These are phyloP conservation scores for Trichoderma sp. DNA, from an alignment of 2,329 filamentous ascomycete genomes.

Conservation along the genomic window DNA sequence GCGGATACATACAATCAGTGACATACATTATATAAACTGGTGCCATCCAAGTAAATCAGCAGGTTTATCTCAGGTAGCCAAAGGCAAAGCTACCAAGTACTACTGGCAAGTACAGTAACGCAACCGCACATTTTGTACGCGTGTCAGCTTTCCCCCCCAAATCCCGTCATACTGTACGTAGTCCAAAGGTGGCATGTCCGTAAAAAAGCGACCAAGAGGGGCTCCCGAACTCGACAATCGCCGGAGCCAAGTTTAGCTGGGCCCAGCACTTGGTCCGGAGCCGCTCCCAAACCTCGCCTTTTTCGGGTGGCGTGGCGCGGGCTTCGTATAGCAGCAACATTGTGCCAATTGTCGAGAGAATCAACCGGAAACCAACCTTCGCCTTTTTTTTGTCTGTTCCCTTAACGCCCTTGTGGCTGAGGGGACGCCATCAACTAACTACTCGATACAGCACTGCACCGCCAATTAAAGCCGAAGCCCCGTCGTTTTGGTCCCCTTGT, in stretches of 20 bases:
- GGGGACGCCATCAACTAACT: neutral
- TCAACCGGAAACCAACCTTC: neutral
- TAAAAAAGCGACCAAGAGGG: neutral
- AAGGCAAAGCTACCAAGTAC: neutral
- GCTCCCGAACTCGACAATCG: neutral
- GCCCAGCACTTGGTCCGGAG: neutral
- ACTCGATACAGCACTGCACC: neutral
- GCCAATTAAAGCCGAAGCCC: neutral
- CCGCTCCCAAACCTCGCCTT: neutral
- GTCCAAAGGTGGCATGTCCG: neutral
- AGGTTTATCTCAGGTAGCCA: neutral
- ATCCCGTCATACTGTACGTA: neutral
- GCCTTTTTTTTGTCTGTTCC: neutral
- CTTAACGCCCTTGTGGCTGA: slow-evolving; percentile 13
- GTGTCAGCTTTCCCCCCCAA: neutral
- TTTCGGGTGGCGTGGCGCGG: neutral
- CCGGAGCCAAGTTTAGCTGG: neutral
- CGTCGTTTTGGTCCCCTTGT: neutral
- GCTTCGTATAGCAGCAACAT: neutral
- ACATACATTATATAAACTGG: no score
- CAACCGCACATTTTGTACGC: neutral
- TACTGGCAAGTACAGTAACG: neutral
- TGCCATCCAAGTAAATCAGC: no score
- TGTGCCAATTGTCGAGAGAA: neutral
- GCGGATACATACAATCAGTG: no score